Base-by-base conservation (phyloP, 2,329 filamentous ascomycete species). In the Chaetoscypha palmicola region DNA sequence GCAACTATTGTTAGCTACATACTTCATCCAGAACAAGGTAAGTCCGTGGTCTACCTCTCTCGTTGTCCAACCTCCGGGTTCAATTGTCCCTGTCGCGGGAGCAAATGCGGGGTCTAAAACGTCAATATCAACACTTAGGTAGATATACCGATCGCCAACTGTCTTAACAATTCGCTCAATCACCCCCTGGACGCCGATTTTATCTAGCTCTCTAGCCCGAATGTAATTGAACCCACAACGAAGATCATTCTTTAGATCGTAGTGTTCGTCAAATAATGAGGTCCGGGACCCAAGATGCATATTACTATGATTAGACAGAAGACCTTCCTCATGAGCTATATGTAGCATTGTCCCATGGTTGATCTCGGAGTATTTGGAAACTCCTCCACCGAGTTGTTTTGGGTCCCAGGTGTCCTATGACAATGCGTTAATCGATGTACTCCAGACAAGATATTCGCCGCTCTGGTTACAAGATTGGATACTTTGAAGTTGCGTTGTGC, bases 321-420 rank as follows among this genome's bases (percentile, higher is more conserved):
- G 44, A 2, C 58, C 58, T 48, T 62, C 59, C 38, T 61, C 57
- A 17, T 60, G 58, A 7, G 59, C 59, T n/a, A 61, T 59, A 31
- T 61, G 58, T 8, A 62, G 47, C 53, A 62, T 59, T 1, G 59
- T 60, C 2, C 59, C 59, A 33, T 62, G 59, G 23, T 61, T 61
- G 10, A 62, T 47, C 33, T 57, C 54, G 2, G 57, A 45, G 21
- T 61, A 54, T 14, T 61, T 58, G 0, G 57, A 52, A 3, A 58
- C 7, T 0, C 57, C 57, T 5, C 58, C 58, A 10, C 57, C 58
- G 10, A 59, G 57, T 28, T 56, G 49, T 34, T 50, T 51, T 0
- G 58, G 58, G 38, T 61, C 56, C 57, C 57, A 60, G 2, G 57
- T 59, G 34, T 60, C 58, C 38, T 41, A 41, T 4, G 11, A 20